A percentile compares a stretch with the other conserved stretches of the same genome.
phyloP scores from a whole-genome alignment of 345 rosid genomes.

The Noccaea caerulescens region DNA sequence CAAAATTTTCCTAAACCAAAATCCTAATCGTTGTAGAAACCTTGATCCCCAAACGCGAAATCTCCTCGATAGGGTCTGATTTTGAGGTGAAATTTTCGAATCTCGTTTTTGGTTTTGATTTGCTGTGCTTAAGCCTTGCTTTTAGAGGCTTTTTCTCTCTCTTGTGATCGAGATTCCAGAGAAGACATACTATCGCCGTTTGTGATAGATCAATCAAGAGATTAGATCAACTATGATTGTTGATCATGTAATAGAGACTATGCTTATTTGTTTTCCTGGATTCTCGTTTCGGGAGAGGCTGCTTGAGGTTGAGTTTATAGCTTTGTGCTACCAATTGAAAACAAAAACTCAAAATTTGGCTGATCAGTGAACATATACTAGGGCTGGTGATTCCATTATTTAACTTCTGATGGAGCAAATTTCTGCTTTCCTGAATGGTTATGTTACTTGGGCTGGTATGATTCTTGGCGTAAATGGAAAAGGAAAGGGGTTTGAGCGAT shows the following conservation, averaged over 20 bases:
- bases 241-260: constrained; percentile 8
- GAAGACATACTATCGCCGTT: not conserved
- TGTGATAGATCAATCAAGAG: not conserved
- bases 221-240: constrained; percentile 1
- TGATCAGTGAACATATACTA: constrained; percentile 12
- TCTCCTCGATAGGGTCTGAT: constrained; percentile 7
- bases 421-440: constrained; percentile 11
- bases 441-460: constrained; percentile 4
- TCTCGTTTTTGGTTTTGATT: not conserved
- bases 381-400: not conserved
- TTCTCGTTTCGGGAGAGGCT: constrained; percentile 4
- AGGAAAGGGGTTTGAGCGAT: not conserved
- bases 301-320: constrained; percentile 12
- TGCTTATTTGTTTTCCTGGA: constrained; percentile 17
- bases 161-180: constrained; percentile 17
- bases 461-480: constrained; percentile 10
- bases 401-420: not conserved
- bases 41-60: constrained; percentile 22
- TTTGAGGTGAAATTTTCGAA: constrained; percentile 29
- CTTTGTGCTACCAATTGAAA: constrained; percentile 15
- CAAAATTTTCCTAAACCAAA: not conserved
- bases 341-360: not conserved
- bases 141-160: constrained; percentile 9
- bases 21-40: constrained; percentile 17
- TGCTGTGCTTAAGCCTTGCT: not conserved